These are phyloP conservation scores for Chenopodium album DNA, from an alignment of 148 eudicot genomes.

Conservation along the genomic window DNA sequence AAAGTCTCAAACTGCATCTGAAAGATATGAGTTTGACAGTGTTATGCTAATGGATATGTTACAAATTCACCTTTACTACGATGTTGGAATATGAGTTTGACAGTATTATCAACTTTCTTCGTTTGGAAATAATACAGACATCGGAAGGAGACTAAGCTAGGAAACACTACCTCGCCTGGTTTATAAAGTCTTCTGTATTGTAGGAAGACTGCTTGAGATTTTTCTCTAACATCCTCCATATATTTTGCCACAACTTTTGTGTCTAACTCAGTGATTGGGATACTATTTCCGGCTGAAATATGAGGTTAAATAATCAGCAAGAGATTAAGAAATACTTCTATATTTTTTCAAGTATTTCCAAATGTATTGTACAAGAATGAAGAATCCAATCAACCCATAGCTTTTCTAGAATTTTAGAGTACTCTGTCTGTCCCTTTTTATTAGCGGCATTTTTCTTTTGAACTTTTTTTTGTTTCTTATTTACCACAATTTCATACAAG, in stretches of 20 bases:
- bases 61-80: too few species aligned
- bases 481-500: too few species aligned
- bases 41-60: too few species aligned
- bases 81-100: too few species aligned
- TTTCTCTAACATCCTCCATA: constrained; percentile 44
- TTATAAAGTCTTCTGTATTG: constrained; percentile 50
- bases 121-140: too few species aligned
- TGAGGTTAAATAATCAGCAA: not conserved
- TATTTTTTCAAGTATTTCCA: too few species aligned
- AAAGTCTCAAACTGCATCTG: constrained; percentile 53
- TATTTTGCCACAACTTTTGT: constrained; percentile 49
- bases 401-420: not conserved
- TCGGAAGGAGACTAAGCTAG: not conserved
- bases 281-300: constrained; percentile 55
- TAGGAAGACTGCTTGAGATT: constrained; percentile 42
- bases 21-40: not conserved
- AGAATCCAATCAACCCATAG: not conserved
- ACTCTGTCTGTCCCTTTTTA: not conserved
- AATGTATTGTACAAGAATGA: too few species aligned
- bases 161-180: constrained; percentile 33
- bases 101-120: too few species aligned
- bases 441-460: not conserved
- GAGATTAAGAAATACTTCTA: not conserved
- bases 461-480: too few species aligned
- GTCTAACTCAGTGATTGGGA: constrained; percentile 53